phyloP scores from a whole-genome alignment of 352 stramenopile genomes.

The Phytophthora crassamura region DNA sequence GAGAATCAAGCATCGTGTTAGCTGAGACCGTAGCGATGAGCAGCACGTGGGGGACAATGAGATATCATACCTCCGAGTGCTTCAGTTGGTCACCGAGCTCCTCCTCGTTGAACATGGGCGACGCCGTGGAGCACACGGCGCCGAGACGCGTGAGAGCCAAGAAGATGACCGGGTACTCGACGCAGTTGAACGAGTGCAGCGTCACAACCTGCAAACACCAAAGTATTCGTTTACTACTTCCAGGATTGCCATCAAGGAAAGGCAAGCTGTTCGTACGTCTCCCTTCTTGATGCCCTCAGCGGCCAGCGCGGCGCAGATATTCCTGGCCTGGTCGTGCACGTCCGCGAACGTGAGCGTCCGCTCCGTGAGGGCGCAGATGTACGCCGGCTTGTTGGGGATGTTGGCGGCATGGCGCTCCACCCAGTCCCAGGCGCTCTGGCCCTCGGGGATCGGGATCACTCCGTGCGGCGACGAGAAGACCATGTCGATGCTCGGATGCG shows the following conservation, averaged over 20 bases:
- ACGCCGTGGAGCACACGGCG: conserved; percentile 51
- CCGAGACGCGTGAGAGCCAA: conserved; percentile 52
- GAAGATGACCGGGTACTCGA: conserved; percentile 66
- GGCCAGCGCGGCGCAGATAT: conserved; percentile 45
- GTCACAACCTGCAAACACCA: conserved; percentile 39
- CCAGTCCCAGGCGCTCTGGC: conserved; percentile 46
- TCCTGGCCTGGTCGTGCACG: conserved; percentile 34
- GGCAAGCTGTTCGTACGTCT: conserved; percentile 40
- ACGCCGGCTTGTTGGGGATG: conserved; percentile 40
- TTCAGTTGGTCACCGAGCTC: conserved; percentile 50
- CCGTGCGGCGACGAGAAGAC: conserved; percentile 52
- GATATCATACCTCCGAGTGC: conserved; percentile 35
- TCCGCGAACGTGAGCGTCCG: conserved; percentile 48
- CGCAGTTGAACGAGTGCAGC: conserved; percentile 61
- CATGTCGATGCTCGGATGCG: conserved; percentile 23
- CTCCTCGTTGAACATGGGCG: conserved; percentile 45
- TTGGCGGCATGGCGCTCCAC: conserved; percentile 43
- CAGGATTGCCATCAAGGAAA: neutral
- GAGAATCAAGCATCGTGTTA: conserved; percentile 8
- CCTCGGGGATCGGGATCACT: conserved; percentile 35
- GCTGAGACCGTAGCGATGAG: neutral
- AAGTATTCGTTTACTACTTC: conserved; percentile 9
- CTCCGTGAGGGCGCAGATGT: conserved; percentile 52
- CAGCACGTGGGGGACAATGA: neutral
- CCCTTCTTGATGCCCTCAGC: conserved; percentile 52